These are phyloP conservation scores for Conringia planisiliqua DNA, from an alignment of 345 rosid genomes.

Conservation along the genomic window DNA sequence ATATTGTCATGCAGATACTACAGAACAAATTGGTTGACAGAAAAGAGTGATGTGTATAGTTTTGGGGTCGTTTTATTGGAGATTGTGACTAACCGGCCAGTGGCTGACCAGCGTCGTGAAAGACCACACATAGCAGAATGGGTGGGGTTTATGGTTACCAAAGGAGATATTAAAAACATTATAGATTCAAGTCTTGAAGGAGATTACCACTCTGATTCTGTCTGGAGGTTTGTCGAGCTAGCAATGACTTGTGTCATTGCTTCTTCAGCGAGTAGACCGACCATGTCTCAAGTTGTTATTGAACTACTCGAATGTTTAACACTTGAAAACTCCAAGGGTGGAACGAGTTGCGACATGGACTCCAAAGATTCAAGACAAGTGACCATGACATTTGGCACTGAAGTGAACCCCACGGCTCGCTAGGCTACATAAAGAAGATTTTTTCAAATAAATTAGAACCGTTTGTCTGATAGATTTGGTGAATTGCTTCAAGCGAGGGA, in stretches of 20 bases:
- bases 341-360: not conserved
- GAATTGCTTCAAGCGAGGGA: too few species aligned
- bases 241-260: constrained; percentile 41
- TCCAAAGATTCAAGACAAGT: not conserved
- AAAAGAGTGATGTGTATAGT: constrained; percentile 36
- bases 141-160: constrained; percentile 29
- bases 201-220: constrained; percentile 35
- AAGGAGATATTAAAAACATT: constrained; percentile 38
- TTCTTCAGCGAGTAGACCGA: constrained; percentile 34
- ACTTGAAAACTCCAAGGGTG: not conserved
- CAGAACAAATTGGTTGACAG: constrained; percentile 30
- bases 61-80: constrained; percentile 39
- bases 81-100: constrained; percentile 42
- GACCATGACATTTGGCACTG: constrained; percentile 20
- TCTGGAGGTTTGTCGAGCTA: constrained; percentile 43
- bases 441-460: too few species aligned
- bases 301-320: constrained; percentile 35
- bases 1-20: constrained; percentile 23
- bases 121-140: constrained; percentile 34
- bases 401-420: constrained; percentile 26
- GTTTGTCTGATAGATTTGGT: too few species aligned
- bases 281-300: constrained; percentile 37
- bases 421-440: not conserved
- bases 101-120: constrained; percentile 20
- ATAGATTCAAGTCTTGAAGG: constrained; percentile 44